These are phyloP conservation scores for Micractinium sp. DNA, from an alignment of 139 green algal genomes.

Conservation along the genomic window DNA sequence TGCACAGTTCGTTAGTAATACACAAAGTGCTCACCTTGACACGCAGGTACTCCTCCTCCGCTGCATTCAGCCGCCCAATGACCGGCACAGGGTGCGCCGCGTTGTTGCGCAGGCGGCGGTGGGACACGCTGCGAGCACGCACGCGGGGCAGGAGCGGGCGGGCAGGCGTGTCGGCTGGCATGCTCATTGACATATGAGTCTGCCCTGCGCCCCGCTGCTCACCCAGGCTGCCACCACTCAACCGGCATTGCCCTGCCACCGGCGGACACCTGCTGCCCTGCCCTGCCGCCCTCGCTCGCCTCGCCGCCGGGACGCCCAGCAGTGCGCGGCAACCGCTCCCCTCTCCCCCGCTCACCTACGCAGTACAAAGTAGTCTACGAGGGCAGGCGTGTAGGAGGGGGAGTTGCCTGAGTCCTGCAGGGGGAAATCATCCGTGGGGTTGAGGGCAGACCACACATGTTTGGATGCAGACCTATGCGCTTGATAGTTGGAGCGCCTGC, in stretches of 20 bases:
- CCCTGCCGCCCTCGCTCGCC: too few relatives aligned
- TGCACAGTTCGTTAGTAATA: too few relatives aligned
- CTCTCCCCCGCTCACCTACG: not conserved
- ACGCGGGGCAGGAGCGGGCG: not conserved
- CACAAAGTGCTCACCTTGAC: not conserved
- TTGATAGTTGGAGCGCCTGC: too few relatives aligned
- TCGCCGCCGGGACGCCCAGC: too few relatives aligned
- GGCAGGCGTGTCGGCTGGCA: not conserved
- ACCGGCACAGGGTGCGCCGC: conserved; percentile 16
- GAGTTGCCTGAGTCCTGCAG: conserved; percentile 9
- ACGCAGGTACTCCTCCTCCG: not conserved
- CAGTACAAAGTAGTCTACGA: conserved; percentile 23
- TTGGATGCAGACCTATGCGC: not conserved
- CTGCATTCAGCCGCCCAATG: not conserved
- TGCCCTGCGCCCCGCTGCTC: too few relatives aligned
- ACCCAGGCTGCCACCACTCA: not conserved
- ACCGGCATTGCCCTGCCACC: not conserved
- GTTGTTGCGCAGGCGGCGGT: conserved; percentile 12
- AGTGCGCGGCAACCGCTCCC: too few relatives aligned
- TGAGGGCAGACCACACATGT: not conserved
- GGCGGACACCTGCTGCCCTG: too few relatives aligned
- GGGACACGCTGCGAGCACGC: not conserved
- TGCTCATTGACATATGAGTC: too few relatives aligned
- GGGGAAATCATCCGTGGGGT: too few relatives aligned
- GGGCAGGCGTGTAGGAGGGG: not conserved